phyloP scores from a whole-genome alignment of 495 filamentous ascomycete species.

The Tuber umbilicatum region DNA sequence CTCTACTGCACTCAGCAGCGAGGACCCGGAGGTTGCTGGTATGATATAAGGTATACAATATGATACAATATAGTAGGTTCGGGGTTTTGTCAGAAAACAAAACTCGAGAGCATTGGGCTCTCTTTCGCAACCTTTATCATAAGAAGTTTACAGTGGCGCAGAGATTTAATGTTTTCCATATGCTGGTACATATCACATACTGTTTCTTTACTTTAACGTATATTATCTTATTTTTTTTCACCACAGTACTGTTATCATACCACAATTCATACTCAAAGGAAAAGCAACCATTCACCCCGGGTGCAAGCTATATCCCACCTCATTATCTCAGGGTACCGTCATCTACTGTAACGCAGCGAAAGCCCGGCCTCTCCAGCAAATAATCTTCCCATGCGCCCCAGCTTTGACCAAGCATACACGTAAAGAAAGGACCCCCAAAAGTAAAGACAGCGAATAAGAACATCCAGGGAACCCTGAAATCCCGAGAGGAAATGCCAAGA shows the following conservation, averaged over 20 bases:
- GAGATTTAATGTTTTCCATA: no score
- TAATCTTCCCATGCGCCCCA: neutral
- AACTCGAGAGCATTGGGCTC: no score
- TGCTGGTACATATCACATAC: no score
- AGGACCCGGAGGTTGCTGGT: no score
- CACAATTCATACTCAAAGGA: neutral
- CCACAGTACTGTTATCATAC: neutral
- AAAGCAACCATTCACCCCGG: neutral
- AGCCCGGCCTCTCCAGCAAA: neutral
- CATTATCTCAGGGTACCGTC: neutral
- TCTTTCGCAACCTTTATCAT: no score
- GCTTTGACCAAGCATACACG: neutral
- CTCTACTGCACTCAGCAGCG: no score
- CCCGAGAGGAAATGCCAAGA: neutral
- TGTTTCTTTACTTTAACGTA: no score
- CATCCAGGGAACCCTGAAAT: neutral
- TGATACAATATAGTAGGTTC: no score
- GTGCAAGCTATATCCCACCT: neutral
- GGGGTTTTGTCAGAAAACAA: no score
- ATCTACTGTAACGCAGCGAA: neutral
- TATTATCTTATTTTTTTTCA: no score
- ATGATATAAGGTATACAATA: no score
- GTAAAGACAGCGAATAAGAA: neutral
- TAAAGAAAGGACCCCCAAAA: neutral
- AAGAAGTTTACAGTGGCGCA: no score